Conservation (phyloP, 2,329 filamentous ascomycete species). For the Apiospora saccharicola region DNA sequence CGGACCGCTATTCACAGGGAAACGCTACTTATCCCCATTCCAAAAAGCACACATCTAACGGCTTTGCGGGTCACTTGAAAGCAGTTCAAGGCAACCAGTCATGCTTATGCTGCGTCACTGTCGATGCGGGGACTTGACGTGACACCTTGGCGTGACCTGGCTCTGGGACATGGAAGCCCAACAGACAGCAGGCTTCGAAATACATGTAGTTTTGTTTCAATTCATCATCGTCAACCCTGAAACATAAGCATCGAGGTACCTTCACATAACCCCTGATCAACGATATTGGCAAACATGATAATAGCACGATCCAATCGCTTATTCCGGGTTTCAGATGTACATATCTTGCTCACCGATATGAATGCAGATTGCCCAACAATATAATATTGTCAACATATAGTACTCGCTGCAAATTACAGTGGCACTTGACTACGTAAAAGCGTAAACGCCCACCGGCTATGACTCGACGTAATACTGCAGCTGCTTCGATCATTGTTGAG, state of each 20-base stretch:
- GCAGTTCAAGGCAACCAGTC: background rate
- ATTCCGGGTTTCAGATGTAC: background rate
- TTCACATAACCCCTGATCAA: background rate
- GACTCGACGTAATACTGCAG: conserved; percentile 1
- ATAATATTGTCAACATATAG: background rate
- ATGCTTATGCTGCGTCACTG: background rate
- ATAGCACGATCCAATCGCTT: background rate
- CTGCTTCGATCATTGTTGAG: conserved; percentile 4
- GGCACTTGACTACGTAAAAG: background rate
- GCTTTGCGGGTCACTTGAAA: background rate
- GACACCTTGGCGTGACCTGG: background rate
- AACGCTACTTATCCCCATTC: background rate
- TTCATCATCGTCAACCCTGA: background rate
- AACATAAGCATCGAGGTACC: background rate
- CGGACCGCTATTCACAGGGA: background rate
- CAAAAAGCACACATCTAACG: background rate
- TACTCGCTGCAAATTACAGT: background rate
- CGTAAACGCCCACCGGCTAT: background rate
- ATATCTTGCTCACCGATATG: background rate
- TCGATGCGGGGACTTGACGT: conserved; percentile 2
- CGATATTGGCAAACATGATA: background rate
- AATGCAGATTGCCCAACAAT: background rate
- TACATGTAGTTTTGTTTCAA: background rate
- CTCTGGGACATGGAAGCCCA: background rate
- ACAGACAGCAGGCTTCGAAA: background rate